phyloP scores from a whole-genome alignment of 176 grass and related monocot species.

The Metroxylon sagu region DNA sequence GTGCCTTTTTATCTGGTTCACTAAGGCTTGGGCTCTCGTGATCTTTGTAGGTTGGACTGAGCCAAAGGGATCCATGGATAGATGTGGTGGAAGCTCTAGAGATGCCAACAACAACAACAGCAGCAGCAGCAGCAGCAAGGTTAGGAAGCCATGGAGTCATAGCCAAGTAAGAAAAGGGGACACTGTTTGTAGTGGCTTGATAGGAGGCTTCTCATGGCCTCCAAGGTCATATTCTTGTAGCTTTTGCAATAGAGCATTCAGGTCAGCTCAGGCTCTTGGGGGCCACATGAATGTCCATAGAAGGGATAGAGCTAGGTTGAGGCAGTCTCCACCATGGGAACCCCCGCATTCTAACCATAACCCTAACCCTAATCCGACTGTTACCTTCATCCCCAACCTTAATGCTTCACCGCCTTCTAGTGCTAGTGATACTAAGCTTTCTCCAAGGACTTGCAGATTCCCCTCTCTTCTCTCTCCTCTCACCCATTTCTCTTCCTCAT shows the following conservation, averaged over 20 bases:
- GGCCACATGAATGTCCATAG: constrained; percentile 49
- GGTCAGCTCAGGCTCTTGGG: constrained; percentile 42
- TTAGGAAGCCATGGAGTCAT: constrained; percentile 14
- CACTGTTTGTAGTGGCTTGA: constrained; percentile 7
- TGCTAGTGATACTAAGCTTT: not conserved
- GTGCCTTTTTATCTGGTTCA: too few relatives aligned
- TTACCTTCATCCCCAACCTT: constrained; percentile 24
- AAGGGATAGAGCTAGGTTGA: constrained; percentile 32
- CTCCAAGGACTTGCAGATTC: not conserved
- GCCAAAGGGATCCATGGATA: constrained; percentile 22
- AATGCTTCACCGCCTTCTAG: constrained; percentile 22
- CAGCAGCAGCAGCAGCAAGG: not conserved
- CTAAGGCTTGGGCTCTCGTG: too few relatives aligned
- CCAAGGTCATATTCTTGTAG: constrained; percentile 35
- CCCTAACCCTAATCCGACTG: constrained; percentile 5
- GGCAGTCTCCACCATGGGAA: constrained; percentile 27
- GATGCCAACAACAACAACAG: constrained; percentile 2
- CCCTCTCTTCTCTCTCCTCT: not conserved
- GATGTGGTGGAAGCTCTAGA: constrained; percentile 6
- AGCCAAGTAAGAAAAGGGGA: constrained; percentile 17
- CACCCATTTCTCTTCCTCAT: not conserved
- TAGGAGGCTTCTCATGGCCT: constrained; percentile 29
- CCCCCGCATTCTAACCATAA: constrained; percentile 12
- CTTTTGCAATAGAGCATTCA: constrained; percentile 47
- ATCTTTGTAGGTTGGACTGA: too few relatives aligned